Conservation (phyloP, 2,329 filamentous ascomycete species). For the Penicillium sp. region DNA sequence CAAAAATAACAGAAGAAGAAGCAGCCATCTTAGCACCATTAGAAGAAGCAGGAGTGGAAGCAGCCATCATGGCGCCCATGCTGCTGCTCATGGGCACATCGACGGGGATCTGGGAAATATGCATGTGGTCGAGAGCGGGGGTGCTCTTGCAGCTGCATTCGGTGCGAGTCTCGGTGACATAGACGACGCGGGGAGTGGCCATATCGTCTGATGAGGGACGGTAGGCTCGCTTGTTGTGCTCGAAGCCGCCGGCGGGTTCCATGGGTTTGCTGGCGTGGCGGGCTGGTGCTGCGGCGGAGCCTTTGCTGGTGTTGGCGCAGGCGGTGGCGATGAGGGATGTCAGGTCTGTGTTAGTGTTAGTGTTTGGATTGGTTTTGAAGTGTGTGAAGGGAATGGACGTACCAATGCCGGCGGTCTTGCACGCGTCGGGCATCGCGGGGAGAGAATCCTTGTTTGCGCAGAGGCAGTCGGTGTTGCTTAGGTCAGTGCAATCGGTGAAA, state of each 20-base stretch:
- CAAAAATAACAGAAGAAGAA: slow-evolving; percentile 24
- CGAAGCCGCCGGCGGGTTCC: slow-evolving; percentile 19
- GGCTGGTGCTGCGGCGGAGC: slow-evolving; percentile 12
- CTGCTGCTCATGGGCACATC: slow-evolving; percentile 25
- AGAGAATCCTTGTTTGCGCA: slow-evolving; percentile 29
- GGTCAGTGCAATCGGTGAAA: slow-evolving; percentile 18
- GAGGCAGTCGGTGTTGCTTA: slow-evolving; percentile 24
- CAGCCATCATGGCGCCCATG: slow-evolving; percentile 19
- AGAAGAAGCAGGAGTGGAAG: slow-evolving; percentile 19
- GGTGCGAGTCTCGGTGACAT: slow-evolving; percentile 32
- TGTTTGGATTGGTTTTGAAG: background rate
- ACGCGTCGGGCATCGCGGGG: slow-evolving; percentile 17
- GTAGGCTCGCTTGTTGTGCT: slow-evolving; percentile 25
- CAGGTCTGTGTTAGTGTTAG: slow-evolving; percentile 16
- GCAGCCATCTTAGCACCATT: slow-evolving; percentile 18
- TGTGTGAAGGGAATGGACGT: background rate
- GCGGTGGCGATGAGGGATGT: slow-evolving; percentile 4
- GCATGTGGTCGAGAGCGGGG: background rate
- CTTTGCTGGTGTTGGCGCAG: slow-evolving; percentile 13
- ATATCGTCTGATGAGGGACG: slow-evolving; percentile 9
- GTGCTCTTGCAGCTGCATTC: slow-evolving; percentile 32
- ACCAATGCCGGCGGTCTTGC: slow-evolving; percentile 21
- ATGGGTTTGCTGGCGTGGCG: slow-evolving; percentile 32
- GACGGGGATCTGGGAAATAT: slow-evolving; percentile 33
- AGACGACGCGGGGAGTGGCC: slow-evolving; percentile 24